Evolutionary conservation across 192 early-diverging fungal species (phyloP).

Genomic region (Backusella mclennaniae): DNA sequence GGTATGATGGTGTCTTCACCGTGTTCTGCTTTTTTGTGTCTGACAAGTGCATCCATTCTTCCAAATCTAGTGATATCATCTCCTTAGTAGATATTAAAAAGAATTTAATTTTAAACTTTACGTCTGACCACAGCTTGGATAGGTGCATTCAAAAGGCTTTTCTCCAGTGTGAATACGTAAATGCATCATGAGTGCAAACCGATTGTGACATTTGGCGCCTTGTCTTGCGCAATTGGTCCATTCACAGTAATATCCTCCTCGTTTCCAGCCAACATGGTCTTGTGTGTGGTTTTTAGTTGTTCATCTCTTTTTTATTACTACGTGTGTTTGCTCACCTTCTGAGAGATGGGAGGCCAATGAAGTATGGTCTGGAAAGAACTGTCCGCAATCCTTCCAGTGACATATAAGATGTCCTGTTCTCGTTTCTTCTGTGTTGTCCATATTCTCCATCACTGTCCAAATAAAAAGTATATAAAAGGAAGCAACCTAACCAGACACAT

Average conservation of each 20-base stretch:
- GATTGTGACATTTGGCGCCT: constrained; percentile 47
- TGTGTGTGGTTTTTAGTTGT: not conserved
- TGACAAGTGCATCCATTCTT: constrained; percentile 33
- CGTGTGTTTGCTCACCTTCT: constrained; percentile 29
- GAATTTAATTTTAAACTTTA: constrained; percentile 12
- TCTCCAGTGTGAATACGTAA: constrained; percentile 60
- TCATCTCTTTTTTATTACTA: not conserved
- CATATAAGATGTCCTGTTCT: constrained; percentile 22
- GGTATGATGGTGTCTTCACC: constrained; percentile 12
- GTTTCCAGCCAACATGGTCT: constrained; percentile 60
- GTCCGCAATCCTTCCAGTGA: constrained; percentile 45
- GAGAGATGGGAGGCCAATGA: constrained; percentile 43
- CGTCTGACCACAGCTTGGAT: constrained; percentile 28
- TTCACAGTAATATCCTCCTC: constrained; percentile 52
- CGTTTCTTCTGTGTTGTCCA: not conserved
- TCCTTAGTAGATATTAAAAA: not conserved
- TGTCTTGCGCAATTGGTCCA: constrained; percentile 53
- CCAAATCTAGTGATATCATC: constrained; percentile 25
- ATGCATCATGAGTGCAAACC: constrained; percentile 60
- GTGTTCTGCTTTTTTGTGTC: constrained; percentile 37
- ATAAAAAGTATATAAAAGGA: not conserved
- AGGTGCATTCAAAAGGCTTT: constrained; percentile 53
- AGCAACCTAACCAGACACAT: too few species aligned
- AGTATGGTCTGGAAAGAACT: constrained; percentile 30
- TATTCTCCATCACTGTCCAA: not conserved